phyloP scores from a whole-genome alignment of 2,329 filamentous ascomycete species.

The Seiridium unicorne region DNA sequence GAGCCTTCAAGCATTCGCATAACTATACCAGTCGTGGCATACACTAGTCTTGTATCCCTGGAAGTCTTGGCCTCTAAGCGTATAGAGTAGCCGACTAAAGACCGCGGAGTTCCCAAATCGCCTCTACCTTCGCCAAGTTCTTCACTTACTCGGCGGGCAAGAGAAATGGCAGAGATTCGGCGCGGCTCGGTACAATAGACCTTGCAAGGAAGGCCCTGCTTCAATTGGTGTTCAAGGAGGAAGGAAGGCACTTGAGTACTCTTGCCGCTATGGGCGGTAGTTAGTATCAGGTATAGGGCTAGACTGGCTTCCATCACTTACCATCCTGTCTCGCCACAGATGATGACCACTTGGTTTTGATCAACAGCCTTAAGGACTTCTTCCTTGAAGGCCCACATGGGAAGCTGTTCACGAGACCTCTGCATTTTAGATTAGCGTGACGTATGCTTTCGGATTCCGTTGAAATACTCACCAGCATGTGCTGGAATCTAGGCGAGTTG shows the following conservation, averaged over 20 bases:
- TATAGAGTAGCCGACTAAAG: conserved; percentile 92
- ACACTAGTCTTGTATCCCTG: conserved; percentile 80
- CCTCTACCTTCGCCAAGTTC: conserved; percentile 83
- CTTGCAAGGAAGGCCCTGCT: conserved; percentile 78
- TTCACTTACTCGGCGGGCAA: conserved; percentile 90
- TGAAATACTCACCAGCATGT: conserved; percentile 64
- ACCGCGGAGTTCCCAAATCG: conserved; percentile 79
- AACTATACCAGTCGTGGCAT: conserved; percentile 90
- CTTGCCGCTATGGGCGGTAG: conserved; percentile 62
- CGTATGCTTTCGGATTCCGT: too few species aligned
- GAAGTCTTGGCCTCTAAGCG: conserved; percentile 85
- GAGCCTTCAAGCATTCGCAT: conserved; percentile 94
- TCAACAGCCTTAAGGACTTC: conserved; percentile 77
- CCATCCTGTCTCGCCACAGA: conserved; percentile 96
- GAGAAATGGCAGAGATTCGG: conserved; percentile 91
- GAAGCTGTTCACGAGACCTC: conserved; percentile 72
- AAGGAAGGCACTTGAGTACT: conserved; percentile 97
- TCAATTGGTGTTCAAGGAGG: conserved; percentile 84
- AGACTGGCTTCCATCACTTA: conserved; percentile 26
- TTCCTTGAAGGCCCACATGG: conserved; percentile 83
- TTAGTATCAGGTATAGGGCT: conserved; percentile 15
- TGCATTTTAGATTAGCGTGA: conserved; percentile 14
- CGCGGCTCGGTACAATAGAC: conserved; percentile 95
- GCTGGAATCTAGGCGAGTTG: conserved; percentile 62
- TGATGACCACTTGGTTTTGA: conserved; percentile 80